Percentiles rank a stretch among this genome's conserved stretches.
Evolutionary conservation across 78 protist genomes (phyloP).

Genomic region (Speleostelium caveatum): DNA sequence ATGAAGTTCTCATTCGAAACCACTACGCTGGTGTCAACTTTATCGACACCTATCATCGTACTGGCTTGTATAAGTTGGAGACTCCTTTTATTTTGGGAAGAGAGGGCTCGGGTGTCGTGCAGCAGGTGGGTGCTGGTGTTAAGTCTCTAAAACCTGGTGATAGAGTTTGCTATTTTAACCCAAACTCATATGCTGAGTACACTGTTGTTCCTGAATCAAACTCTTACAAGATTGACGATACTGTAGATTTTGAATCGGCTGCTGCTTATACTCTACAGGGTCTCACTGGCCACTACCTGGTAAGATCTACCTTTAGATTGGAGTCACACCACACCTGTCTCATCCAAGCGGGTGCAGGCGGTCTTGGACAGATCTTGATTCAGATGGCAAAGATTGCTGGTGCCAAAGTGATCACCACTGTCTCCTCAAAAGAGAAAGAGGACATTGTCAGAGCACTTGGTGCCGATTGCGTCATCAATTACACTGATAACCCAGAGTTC

Average conservation of each 20-base stretch:
- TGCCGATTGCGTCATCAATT: slow-evolving; percentile 81
- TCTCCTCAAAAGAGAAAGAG: slow-evolving; percentile 80
- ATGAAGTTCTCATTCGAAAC: slow-evolving; percentile 59
- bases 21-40: slow-evolving; percentile 82
- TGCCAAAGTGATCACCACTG: slow-evolving; percentile 87
- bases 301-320: slow-evolving; percentile 16
- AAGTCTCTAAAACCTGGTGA: slow-evolving; percentile 52
- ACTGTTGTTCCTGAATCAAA: slow-evolving; percentile 22
- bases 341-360: slow-evolving; percentile 93
- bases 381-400: slow-evolving; percentile 87
- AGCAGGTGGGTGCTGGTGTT: slow-evolving; percentile 45
- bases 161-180: slow-evolving; percentile 65
- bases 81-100: slow-evolving; percentile 78
- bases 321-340: slow-evolving; percentile 56
- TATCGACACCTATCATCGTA: slow-evolving; percentile 88
- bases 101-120: slow-evolving; percentile 86
- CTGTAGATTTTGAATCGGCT: slow-evolving; percentile 29
- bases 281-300: slow-evolving; percentile 86
- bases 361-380: slow-evolving; percentile 77
- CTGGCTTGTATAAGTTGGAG: slow-evolving; percentile 63
- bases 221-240: slow-evolving; percentile 24
- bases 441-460: slow-evolving; percentile 66
- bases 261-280: slow-evolving; percentile 89
- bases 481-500: slow-evolving; percentile 46
- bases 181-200: slow-evolving; percentile 66